Conservation (phyloP, 441 rosid genomes). For the Daphne laureola region DNA sequence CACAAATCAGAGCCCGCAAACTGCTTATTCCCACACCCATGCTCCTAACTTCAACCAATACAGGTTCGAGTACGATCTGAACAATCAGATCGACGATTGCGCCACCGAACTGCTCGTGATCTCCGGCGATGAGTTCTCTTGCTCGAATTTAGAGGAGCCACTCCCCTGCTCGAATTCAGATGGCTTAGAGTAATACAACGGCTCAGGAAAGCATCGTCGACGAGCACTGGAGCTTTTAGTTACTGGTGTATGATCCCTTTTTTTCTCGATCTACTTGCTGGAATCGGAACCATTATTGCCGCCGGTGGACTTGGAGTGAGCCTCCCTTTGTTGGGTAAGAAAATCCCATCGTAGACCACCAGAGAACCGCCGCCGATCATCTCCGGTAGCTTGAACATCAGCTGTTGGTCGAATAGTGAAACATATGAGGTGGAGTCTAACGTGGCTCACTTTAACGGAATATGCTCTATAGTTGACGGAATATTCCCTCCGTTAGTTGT, state of each 20-base stretch:
- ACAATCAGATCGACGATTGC: constrained; percentile 15
- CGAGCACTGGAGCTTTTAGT: constrained; percentile 40
- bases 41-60: constrained; percentile 7
- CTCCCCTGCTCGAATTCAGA: constrained; percentile 10
- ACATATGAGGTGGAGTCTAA: too few species aligned
- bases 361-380: too few species aligned
- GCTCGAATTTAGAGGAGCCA: constrained; percentile 21
- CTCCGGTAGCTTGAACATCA: too few species aligned
- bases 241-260: background rate
- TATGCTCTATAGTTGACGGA: too few species aligned
- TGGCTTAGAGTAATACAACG: constrained; percentile 30
- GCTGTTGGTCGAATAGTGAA: too few species aligned
- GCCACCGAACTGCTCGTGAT: constrained; percentile 8
- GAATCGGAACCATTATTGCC: too few species aligned
- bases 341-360: too few species aligned
- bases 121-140: constrained; percentile 25
- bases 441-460: too few species aligned
- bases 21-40: constrained; percentile 4
- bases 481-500: too few species aligned
- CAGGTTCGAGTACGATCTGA: constrained; percentile 27
- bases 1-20: constrained; percentile 4
- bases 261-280: too few species aligned
- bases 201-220: constrained; percentile 44
- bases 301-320: too few species aligned
- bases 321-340: too few species aligned